Percentiles rank a stretch among this genome's conserved stretches.
Evolutionary conservation across 768 basidiomycete genomes (phyloP).

Genomic region (Rhodotorula diobovata): DNA sequence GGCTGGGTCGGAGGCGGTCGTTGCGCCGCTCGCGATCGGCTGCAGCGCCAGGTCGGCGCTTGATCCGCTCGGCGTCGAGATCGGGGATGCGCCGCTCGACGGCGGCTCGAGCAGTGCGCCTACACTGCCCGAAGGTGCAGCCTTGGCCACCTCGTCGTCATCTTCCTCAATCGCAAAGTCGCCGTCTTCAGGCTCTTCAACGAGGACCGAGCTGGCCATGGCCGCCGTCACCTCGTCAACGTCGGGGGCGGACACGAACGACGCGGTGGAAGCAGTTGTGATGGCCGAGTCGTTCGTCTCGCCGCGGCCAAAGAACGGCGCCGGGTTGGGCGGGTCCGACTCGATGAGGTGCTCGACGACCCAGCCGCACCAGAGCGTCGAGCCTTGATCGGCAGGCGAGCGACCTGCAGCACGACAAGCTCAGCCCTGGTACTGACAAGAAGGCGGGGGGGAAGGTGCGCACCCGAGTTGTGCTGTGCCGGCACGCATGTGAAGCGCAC

Average conservation of each 20-base stretch:
- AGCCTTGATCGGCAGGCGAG: conserved; percentile 46
- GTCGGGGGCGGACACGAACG: neutral
- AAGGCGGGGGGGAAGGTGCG: neutral
- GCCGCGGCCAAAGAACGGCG: neutral
- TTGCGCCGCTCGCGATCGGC: neutral
- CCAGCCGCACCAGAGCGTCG: conserved; percentile 52
- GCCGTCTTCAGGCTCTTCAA: conserved; percentile 11
- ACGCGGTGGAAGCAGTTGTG: neutral
- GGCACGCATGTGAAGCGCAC: conserved; percentile 50
- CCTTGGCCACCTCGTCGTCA: neutral
- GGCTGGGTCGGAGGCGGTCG: neutral
- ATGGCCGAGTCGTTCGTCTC: neutral
- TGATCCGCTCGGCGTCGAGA: neutral
- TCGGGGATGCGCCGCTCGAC: neutral
- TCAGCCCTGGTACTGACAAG: neutral
- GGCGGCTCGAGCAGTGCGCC: neutral
- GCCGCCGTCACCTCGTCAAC: neutral
- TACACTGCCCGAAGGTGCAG: too few relatives aligned
- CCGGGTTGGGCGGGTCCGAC: conserved; percentile 15
- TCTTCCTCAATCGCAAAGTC: neutral
- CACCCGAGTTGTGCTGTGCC: conserved; percentile 53
- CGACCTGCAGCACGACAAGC: conserved; percentile 44
- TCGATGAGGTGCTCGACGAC: conserved; percentile 46
- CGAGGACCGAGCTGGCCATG: neutral
- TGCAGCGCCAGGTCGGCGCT: neutral